phyloP scores from a whole-genome alignment of 192 early-diverging fungal genomes.

The Gaertneriomyces sp. region DNA sequence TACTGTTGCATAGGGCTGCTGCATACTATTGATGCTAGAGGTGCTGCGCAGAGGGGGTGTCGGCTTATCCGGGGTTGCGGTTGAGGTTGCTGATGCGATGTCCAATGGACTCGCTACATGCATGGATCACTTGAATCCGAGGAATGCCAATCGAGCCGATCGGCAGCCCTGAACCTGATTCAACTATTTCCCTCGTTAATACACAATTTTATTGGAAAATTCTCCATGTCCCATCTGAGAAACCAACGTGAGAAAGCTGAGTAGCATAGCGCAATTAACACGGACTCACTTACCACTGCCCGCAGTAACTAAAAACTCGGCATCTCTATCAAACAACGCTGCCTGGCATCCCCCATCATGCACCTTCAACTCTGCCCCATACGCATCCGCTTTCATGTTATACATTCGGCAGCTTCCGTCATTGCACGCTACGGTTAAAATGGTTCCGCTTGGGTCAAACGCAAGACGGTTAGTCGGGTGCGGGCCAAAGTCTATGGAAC shows the following conservation, averaged over 20 bases:
- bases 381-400: constrained; percentile 6
- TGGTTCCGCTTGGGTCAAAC: constrained; percentile 45
- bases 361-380: constrained; percentile 18
- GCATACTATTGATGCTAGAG: too few relatives aligned
- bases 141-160: too few relatives aligned
- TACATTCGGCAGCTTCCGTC: constrained; percentile 40
- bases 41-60: too few relatives aligned
- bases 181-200: too few relatives aligned
- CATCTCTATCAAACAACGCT: constrained; percentile 42
- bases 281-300: constrained; percentile 36
- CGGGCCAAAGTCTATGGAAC: constrained; percentile 35
- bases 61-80: too few relatives aligned
- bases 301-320: constrained; percentile 45
- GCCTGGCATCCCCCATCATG: constrained; percentile 44
- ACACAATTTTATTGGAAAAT: neutral
- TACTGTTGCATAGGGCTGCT: too few relatives aligned
- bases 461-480: constrained; percentile 45
- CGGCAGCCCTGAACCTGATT: too few relatives aligned
- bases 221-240: constrained; percentile 5
- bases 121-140: too few relatives aligned
- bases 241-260: neutral
- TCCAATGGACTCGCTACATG: too few relatives aligned
- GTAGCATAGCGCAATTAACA: neutral
- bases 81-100: too few relatives aligned
- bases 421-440: constrained; percentile 46